Evolutionary conservation across 345 rosid genomes (phyloP).

Genomic region (Combretum micranthum): DNA sequence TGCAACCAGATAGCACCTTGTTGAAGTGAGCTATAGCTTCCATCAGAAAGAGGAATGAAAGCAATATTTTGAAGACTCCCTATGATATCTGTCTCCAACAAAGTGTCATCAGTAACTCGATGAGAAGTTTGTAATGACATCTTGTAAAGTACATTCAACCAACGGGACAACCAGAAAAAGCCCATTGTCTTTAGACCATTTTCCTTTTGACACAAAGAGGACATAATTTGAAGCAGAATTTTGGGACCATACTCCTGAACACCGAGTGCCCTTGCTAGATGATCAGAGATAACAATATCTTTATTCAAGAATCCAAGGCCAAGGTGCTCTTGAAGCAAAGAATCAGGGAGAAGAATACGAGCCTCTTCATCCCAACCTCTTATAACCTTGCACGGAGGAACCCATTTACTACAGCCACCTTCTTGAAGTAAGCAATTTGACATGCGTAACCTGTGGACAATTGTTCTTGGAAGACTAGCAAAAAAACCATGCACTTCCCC

Average conservation of each 20-base stretch:
- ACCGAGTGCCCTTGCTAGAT: constrained; percentile 77
- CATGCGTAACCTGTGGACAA: constrained; percentile 55
- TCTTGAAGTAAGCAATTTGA: constrained; percentile 76
- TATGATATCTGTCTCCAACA: constrained; percentile 33
- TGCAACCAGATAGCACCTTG: constrained; percentile 83
- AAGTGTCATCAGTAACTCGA: constrained; percentile 24
- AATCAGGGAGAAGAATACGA: constrained; percentile 45
- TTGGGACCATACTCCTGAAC: constrained; percentile 67
- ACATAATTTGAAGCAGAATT: constrained; percentile 54
- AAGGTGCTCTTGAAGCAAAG: constrained; percentile 67
- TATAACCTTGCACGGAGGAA: constrained; percentile 90
- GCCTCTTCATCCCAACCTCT: constrained; percentile 84
- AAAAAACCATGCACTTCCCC: constrained; percentile 99
- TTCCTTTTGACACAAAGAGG: constrained; percentile 44
- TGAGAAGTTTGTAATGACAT: constrained; percentile 47
- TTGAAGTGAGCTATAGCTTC: constrained; percentile 61
- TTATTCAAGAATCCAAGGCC: constrained; percentile 79
- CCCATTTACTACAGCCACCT: constrained; percentile 64
- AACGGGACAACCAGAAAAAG: constrained; percentile 61
- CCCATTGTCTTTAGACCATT: constrained; percentile 63
- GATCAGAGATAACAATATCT: constrained; percentile 71
- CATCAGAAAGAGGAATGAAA: constrained; percentile 84
- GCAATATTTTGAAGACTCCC: constrained; percentile 49
- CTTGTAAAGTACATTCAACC: constrained; percentile 49
- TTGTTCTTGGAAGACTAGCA: constrained; percentile 69